Conservation (phyloP, 2,329 filamentous ascomycete genomes). For the Ambrosiella cleistominuta region DNA sequence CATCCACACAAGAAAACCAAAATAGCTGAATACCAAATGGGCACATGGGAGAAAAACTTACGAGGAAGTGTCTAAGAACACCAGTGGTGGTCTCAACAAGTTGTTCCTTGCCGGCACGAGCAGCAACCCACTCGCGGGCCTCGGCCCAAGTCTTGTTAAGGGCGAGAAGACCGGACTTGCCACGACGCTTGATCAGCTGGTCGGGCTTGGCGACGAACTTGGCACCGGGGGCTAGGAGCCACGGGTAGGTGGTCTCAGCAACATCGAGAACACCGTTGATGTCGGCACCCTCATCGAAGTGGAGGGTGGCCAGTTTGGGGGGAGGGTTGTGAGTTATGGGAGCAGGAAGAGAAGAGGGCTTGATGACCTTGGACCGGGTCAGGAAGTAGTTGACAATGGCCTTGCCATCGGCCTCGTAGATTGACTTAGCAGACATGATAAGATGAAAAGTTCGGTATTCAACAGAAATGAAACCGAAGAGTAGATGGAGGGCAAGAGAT, state of each 20-base stretch:
- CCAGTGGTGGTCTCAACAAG: slow-evolving; percentile 85
- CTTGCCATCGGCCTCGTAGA: slow-evolving; percentile 98
- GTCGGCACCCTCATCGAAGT: slow-evolving; percentile 79
- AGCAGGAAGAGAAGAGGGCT: slow-evolving; percentile 80
- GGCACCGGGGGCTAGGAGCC: slow-evolving; percentile 65
- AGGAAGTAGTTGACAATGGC: slow-evolving; percentile 99
- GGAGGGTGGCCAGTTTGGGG: slow-evolving; percentile 73
- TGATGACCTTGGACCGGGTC: slow-evolving; percentile 91
- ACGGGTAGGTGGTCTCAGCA: slow-evolving; percentile 92
- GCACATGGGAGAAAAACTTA: background rate
- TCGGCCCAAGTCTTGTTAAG: slow-evolving; percentile 97
- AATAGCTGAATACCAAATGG: background rate
- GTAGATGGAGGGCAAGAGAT: slow-evolving; percentile 1
- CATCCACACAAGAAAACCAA: background rate
- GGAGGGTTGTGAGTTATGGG: slow-evolving; percentile 82
- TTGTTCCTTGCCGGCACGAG: slow-evolving; percentile 77
- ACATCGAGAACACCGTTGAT: slow-evolving; percentile 76
- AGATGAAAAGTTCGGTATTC: background rate
- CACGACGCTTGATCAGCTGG: slow-evolving; percentile 98
- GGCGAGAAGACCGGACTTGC: slow-evolving; percentile 91
- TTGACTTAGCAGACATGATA: slow-evolving; percentile 57
- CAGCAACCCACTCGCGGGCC: slow-evolving; percentile 83
- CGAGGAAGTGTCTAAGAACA: slow-evolving; percentile 82
- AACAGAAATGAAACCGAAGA: background rate
- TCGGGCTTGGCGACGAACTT: slow-evolving; percentile 99